A percentile compares a stretch with the other conserved stretches of the same genome.
These are phyloP conservation scores for Tolypocladium amazonense DNA, from an alignment of 2,329 filamentous ascomycete genomes.

Conservation along the genomic window DNA sequence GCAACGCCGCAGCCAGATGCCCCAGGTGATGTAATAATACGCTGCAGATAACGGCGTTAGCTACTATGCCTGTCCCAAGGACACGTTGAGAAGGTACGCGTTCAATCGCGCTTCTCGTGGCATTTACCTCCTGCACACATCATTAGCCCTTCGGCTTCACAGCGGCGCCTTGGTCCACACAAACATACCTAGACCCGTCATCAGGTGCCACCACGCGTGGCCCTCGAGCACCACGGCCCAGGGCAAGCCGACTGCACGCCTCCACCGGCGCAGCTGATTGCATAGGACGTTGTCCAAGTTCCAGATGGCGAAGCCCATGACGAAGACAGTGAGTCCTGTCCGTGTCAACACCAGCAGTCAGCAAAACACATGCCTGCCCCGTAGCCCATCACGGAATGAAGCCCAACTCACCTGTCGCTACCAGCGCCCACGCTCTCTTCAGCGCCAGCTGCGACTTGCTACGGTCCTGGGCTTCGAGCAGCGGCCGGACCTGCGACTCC, in stretches of 20 bases:
- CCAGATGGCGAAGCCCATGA: constrained; percentile 70
- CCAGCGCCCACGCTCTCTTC: constrained; percentile 66
- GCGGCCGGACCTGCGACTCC: constrained; percentile 38
- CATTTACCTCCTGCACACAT: not conserved
- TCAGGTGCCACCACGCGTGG: constrained; percentile 58
- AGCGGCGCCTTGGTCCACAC: constrained; percentile 2
- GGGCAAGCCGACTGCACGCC: constrained; percentile 60
- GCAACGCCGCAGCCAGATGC: constrained; percentile 70
- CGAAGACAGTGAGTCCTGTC: constrained; percentile 48
- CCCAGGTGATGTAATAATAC: constrained; percentile 78
- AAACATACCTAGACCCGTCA: constrained; percentile 59
- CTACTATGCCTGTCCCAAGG: constrained; percentile 1
- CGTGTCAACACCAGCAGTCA: constrained; percentile 5
- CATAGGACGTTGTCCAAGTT: constrained; percentile 72
- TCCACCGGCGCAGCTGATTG: constrained; percentile 50
- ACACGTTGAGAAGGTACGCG: not conserved
- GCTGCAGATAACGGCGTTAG: constrained; percentile 27
- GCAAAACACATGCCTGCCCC: not conserved
- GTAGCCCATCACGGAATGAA: not conserved
- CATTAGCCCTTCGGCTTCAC: not conserved
- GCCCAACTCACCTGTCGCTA: constrained; percentile 33
- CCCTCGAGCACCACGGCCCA: constrained; percentile 64
- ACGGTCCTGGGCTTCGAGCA: constrained; percentile 31
- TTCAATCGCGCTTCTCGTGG: not conserved
- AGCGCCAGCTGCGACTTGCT: constrained; percentile 36